phyloP scores from a whole-genome alignment of 2,329 filamentous ascomycete species.

The Macrophomina tecta region DNA sequence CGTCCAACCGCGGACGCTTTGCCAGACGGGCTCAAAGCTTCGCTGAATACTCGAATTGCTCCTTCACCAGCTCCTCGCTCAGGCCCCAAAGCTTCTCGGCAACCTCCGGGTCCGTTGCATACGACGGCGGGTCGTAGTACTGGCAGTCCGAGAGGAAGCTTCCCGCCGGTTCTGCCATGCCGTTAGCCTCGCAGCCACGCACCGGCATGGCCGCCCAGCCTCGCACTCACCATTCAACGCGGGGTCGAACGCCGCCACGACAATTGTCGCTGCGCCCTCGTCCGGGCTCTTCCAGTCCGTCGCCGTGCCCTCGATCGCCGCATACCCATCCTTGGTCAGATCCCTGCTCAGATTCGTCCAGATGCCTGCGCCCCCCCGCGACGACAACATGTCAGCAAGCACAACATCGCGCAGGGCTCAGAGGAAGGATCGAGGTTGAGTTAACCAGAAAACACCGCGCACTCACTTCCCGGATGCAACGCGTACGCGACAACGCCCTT shows the following conservation, averaged over 20 bases:
- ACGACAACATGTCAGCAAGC: background rate
- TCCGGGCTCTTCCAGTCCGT: constrained; percentile 35
- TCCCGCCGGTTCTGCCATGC: constrained; percentile 34
- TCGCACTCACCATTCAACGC: constrained; percentile 32
- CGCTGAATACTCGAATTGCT: constrained; percentile 37
- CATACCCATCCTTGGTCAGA: constrained; percentile 1
- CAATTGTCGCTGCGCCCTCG: constrained; percentile 40
- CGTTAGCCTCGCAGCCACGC: background rate
- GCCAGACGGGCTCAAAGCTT: background rate
- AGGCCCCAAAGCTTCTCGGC: constrained; percentile 41
- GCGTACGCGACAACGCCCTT: constrained; percentile 37
- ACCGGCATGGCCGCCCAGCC: background rate
- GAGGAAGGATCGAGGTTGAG: background rate
- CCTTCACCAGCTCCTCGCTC: constrained; percentile 40
- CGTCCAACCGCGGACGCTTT: background rate
- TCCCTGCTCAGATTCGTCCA: constrained; percentile 22
- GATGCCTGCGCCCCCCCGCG: background rate
- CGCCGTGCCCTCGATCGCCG: constrained; percentile 8
- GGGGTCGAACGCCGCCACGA: constrained; percentile 41
- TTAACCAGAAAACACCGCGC: background rate
- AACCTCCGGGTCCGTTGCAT: constrained; percentile 34
- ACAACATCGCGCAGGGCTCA: background rate
- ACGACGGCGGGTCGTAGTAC: constrained; percentile 32
- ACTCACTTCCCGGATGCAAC: constrained; percentile 38
- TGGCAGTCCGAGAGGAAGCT: constrained; percentile 39